These are phyloP conservation scores for Sarocladium oryzae DNA, from an alignment of 2,329 filamentous ascomycete genomes.

Conservation along the genomic window DNA sequence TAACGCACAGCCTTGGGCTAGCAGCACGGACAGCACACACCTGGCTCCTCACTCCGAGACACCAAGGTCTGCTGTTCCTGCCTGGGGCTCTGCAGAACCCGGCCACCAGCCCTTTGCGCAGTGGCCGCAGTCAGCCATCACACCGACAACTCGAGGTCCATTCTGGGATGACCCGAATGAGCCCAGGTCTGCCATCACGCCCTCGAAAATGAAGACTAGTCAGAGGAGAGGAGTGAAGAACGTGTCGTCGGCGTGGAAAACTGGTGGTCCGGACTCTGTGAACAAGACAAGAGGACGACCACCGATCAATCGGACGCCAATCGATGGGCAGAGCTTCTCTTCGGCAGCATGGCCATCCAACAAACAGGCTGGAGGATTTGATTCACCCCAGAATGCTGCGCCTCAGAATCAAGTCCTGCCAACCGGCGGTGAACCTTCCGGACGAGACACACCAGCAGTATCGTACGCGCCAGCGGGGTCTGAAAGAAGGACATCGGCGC, in stretches of 20 bases:
- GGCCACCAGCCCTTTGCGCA: constrained; percentile 58
- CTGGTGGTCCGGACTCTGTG: constrained; percentile 51
- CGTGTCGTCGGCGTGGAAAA: constrained; percentile 86
- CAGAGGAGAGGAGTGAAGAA: constrained; percentile 70
- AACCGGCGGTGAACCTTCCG: neutral
- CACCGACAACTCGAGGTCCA: constrained; percentile 48
- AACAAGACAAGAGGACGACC: constrained; percentile 76
- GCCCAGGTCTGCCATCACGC: constrained; percentile 68
- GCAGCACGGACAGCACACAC: constrained; percentile 24
- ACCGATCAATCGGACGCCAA: constrained; percentile 55
- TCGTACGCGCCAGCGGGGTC: neutral
- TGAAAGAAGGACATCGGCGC: neutral
- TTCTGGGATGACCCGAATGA: constrained; percentile 55
- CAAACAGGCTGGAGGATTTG: neutral
- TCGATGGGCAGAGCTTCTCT: constrained; percentile 62
- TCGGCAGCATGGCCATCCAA: constrained; percentile 49
- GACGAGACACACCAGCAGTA: neutral
- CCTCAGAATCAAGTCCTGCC: neutral
- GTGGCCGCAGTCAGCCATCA: constrained; percentile 74
- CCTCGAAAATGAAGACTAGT: constrained; percentile 46
- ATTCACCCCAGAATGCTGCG: neutral
- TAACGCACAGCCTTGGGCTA: constrained; percentile 40
- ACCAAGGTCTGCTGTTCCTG: constrained; percentile 11
- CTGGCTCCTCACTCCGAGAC: constrained; percentile 5
- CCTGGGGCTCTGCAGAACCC: constrained; percentile 36